Base-by-base conservation (phyloP, 345 rosid genomes). In the Corchorus capsularis region DNA sequence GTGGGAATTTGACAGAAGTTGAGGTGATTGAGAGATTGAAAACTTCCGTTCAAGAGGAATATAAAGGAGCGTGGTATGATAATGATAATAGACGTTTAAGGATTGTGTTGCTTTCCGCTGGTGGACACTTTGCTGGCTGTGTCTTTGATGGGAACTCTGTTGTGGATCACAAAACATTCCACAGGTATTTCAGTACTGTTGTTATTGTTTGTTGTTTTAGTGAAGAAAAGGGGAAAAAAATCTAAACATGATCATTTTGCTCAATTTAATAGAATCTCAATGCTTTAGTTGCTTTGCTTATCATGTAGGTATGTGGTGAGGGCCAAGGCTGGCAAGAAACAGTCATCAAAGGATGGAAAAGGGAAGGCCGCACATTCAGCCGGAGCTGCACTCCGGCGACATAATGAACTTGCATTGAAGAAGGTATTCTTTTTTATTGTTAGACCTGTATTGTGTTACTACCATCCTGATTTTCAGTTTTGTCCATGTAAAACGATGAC, bases 261-360 rank as follows among this genome's bases (percentile, higher is more conserved):
- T 45, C 45, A 69, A 34, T 43, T 70, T 46, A 10, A 19, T 43
- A 17, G 16, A 45, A 75, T 32, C 15, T 52, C 9, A 57, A 72
- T 70, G 53, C 37, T 20, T 73, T 69, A 75, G 61, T 39, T 54
- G 7, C 15, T 35, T 75, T 63, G 53, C 45, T 78, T 72, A 10
- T 82, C 71, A 45, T 84, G 70, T 82, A 96, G 99, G 84, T 96
- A 96, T 57, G 97, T 93, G 37, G 97, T 96, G 75, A 89, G 99
- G 88, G 98, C 98, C 74, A 96, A 89, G 93, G 96, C 99, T 76
- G 99, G 99, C 52, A 93, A 88, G 83, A 93, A 90, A 63, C 99
- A 96, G 89, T 93, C 99, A 59, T 84, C 93, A 7, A 96, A 96
- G 83, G 97, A 96, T 84, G 96, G 83, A 78, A 76, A 86, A 75